Conservation (phyloP, 1,284 basidiomycete genomes). For the Tetrapyrgos nigripes region DNA sequence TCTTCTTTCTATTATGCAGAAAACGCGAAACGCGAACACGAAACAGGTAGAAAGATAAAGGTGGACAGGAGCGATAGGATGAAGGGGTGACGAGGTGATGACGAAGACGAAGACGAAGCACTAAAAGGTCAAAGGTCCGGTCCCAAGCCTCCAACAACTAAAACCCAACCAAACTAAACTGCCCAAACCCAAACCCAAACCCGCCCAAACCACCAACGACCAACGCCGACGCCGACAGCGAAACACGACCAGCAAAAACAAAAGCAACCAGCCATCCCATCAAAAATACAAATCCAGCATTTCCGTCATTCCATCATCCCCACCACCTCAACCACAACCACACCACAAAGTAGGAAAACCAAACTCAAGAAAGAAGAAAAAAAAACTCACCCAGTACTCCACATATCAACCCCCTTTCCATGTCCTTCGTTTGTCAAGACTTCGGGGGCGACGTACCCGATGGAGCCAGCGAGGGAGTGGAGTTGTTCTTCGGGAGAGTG, state of each 20-base stretch:
- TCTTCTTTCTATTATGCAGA: too few species aligned
- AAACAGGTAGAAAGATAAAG: too few species aligned
- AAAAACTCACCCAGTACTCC: constrained; percentile 85
- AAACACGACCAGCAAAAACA: not conserved
- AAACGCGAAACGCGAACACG: too few species aligned
- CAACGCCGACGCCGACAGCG: too few species aligned
- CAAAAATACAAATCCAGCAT: not conserved
- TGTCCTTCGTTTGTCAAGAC: constrained; percentile 86
- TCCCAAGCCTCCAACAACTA: too few species aligned
- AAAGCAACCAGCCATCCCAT: not conserved
- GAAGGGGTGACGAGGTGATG: too few species aligned
- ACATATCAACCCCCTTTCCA: constrained; percentile 92
- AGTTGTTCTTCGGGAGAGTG: constrained; percentile 82
- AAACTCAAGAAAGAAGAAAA: not conserved
- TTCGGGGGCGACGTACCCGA: constrained; percentile 96
- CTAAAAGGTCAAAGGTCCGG: too few species aligned
- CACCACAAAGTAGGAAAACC: not conserved
- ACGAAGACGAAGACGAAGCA: too few species aligned
- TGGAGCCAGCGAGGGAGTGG: constrained; percentile 84
- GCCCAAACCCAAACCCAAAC: too few species aligned
- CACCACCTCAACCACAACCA: not conserved
- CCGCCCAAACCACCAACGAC: too few species aligned
- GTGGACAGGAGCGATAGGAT: too few species aligned
- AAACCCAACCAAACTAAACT: too few species aligned
- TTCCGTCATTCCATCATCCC: not conserved